Evolutionary conservation across 768 basidiomycete species (phyloP).

Genomic region (Pisolithus marmoratus): DNA sequence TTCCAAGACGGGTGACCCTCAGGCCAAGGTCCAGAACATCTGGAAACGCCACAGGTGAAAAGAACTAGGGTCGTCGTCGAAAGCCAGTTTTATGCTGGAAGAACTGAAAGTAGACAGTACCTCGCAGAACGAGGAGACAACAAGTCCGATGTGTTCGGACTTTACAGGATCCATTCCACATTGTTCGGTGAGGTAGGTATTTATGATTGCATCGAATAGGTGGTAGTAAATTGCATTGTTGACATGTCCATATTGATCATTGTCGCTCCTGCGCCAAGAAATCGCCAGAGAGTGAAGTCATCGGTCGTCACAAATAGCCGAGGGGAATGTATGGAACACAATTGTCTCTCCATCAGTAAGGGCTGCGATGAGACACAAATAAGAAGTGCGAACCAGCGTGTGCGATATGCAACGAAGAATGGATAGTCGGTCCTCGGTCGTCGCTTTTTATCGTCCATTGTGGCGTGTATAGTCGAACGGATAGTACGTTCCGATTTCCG

Average conservation of each 20-base stretch:
- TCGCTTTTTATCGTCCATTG: conserved; percentile 25
- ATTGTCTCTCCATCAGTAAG: neutral
- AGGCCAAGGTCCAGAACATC: conserved; percentile 65
- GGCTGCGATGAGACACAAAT: neutral
- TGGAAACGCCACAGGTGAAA: conserved; percentile 69
- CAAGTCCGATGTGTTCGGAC: conserved; percentile 62
- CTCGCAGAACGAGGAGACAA: conserved; percentile 72
- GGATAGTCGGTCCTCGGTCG: conserved; percentile 48
- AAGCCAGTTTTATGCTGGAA: neutral
- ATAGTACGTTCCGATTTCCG: neutral
- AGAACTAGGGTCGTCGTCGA: conserved; percentile 44
- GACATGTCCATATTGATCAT: conserved; percentile 79
- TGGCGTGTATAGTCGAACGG: neutral
- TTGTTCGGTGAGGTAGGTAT: conserved; percentile 66
- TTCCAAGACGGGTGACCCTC: conserved; percentile 61
- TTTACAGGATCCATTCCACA: conserved; percentile 51
- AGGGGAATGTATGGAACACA: neutral
- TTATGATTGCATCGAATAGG: conserved; percentile 77
- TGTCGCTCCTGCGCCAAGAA: conserved; percentile 61
- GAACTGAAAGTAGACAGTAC: conserved; percentile 24
- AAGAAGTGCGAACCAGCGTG: conserved; percentile 51
- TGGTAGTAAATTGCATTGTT: conserved; percentile 82
- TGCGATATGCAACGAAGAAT: conserved; percentile 58
- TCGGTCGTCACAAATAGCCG: neutral
- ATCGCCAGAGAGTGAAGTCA: too few relatives aligned